Evolutionary conservation across 768 basidiomycete species (phyloP).

Genomic region (Termitomyces sp.): DNA sequence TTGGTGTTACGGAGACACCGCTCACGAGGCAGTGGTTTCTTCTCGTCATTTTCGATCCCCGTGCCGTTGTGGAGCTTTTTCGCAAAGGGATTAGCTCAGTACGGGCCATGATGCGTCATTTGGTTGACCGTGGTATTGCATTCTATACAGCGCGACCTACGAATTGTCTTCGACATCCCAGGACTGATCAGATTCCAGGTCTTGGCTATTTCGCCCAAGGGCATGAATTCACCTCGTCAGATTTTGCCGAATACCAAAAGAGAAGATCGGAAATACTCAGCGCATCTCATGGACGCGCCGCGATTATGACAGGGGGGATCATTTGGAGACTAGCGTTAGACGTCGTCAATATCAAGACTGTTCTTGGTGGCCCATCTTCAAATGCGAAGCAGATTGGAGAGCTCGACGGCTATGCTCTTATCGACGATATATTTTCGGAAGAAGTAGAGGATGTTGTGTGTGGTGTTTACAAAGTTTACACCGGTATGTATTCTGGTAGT

Average conservation of each 20-base stretch:
- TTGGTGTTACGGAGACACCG: constrained; percentile 1
- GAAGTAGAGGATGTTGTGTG: not conserved
- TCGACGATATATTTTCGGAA: not conserved
- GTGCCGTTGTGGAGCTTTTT: constrained; percentile 3
- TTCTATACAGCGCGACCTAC: constrained; percentile 2
- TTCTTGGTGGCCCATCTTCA: not conserved
- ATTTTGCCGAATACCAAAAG: not conserved
- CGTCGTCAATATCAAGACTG: not conserved
- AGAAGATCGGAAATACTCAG: not conserved
- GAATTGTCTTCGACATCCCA: not conserved
- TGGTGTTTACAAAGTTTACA: constrained; percentile 2
- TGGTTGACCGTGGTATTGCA: not conserved
- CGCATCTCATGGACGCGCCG: not conserved
- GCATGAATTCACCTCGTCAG: not conserved
- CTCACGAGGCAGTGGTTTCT: constrained; percentile 7
- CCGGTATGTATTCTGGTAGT: not conserved
- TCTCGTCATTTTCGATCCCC: not conserved
- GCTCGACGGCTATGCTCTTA: not conserved
- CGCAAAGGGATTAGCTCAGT: not conserved
- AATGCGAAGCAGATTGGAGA: not conserved
- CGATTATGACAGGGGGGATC: constrained; percentile 2
- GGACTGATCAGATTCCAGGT: not conserved
- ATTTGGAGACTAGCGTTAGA: constrained; percentile 7
- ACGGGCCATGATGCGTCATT: not conserved
- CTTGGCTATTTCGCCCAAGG: not conserved